A percentile compares a stretch with the other conserved stretches of the same genome.
These are phyloP conservation scores for Vaccinium corymbosum DNA, from an alignment of 148 eudicot genomes.

Conservation along the genomic window DNA sequence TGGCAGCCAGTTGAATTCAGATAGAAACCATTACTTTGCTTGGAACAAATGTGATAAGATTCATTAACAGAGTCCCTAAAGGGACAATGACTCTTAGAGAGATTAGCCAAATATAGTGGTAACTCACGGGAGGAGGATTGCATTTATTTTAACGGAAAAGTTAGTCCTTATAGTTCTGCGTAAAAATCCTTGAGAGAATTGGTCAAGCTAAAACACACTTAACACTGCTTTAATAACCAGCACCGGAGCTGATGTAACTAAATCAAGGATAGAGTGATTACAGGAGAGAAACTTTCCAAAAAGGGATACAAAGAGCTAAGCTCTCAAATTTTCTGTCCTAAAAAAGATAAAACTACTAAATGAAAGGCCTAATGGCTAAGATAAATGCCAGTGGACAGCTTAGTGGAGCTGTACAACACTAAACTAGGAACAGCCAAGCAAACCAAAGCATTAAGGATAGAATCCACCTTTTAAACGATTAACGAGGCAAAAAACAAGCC, in stretches of 20 bases:
- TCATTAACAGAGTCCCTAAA: background rate
- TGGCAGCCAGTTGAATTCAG: background rate
- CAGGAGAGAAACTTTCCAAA: background rate
- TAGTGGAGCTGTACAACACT: background rate
- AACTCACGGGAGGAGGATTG: background rate
- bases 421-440: background rate
- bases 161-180: background rate
- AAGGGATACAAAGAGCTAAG: background rate
- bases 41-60: background rate
- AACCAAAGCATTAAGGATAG: background rate
- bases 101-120: background rate
- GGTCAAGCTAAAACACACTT: no score
- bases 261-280: background rate
- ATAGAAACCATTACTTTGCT: background rate
- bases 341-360: background rate
- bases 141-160: background rate
- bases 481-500: background rate
- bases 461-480: background rate
- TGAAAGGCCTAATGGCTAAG: background rate
- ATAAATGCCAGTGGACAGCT: background rate
- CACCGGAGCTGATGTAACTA: no score
- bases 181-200: background rate
- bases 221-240: background rate
- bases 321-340: background rate
- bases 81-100: background rate